Conservation (phyloP, 306 rosid species). For the Amphicarpaea edgeworthii region DNA sequence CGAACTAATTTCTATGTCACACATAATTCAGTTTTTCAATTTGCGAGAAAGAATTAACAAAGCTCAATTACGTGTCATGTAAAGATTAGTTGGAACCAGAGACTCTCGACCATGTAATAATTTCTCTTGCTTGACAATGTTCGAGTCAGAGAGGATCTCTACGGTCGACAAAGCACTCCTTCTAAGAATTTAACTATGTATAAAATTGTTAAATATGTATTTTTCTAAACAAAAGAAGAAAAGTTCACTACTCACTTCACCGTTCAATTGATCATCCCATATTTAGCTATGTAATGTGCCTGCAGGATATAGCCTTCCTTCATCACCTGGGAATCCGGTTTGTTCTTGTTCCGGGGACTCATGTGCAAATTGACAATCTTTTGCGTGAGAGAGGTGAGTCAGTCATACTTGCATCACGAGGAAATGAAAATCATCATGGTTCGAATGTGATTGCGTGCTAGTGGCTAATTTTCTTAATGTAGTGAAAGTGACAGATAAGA, state of each 20-base stretch:
- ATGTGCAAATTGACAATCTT: constrained; percentile 73
- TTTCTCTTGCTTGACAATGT: not conserved
- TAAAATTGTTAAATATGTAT: not conserved
- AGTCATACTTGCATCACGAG: constrained; percentile 17
- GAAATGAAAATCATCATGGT: not conserved
- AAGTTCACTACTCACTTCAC: not conserved
- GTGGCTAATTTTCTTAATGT: not conserved
- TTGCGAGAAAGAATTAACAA: not conserved
- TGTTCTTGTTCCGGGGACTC: constrained; percentile 78
- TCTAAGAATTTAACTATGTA: not conserved
- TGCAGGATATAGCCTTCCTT: constrained; percentile 88
- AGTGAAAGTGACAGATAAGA: not conserved
- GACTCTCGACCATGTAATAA: not conserved
- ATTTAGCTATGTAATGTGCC: constrained; percentile 9
- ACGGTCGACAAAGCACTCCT: not conserved
- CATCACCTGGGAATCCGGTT: constrained; percentile 83
- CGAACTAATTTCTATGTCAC: not conserved
- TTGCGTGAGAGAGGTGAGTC: constrained; percentile 71
- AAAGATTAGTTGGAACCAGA: not conserved
- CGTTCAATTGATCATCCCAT: not conserved
- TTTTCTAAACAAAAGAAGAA: not conserved
- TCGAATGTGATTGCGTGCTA: not conserved
- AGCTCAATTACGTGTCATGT: not conserved
- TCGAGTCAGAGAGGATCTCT: not conserved
- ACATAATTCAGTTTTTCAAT: not conserved